Evolutionary conservation across 2,329 filamentous ascomycete species (phyloP).

Genomic region (Cercospora zeina): DNA sequence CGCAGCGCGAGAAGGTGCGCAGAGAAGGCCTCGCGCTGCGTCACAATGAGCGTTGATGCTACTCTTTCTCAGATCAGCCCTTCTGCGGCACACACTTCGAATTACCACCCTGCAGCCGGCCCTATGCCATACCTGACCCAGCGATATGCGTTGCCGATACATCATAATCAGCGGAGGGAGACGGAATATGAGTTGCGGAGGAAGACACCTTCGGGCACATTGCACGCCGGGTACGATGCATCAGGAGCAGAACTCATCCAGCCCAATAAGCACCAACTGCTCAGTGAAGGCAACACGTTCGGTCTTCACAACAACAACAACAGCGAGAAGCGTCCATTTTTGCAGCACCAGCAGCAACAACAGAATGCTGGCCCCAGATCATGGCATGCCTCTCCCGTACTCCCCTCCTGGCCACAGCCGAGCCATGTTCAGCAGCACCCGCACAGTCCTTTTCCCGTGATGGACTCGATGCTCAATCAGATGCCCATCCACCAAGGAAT

Average conservation of each 20-base stretch:
- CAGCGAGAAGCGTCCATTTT: conserved; percentile 35
- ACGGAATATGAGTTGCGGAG: conserved; percentile 74
- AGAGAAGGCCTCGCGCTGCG: conserved; percentile 12
- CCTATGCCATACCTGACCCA: conserved; percentile 37
- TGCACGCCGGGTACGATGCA: conserved; percentile 88
- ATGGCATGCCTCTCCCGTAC: conserved; percentile 20
- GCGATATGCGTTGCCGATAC: conserved; percentile 39
- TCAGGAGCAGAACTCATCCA: conserved; percentile 47
- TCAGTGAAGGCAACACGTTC: conserved; percentile 43
- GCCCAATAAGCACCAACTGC: conserved; percentile 74
- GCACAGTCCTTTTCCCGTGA: conserved; percentile 46
- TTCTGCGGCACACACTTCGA: conserved; percentile 19
- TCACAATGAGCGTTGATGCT: conserved; percentile 37
- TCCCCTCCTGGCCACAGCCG: conserved; percentile 6
- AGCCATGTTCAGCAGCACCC: conserved; percentile 27
- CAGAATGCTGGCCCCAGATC: conserved; percentile 23
- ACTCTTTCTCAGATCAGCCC: conserved; percentile 27
- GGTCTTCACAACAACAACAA: conserved; percentile 39
- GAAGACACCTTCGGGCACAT: conserved; percentile 91
- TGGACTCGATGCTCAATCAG: conserved; percentile 64
- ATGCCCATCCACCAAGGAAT: conserved; percentile 46
- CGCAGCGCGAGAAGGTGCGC: conserved; percentile 23
- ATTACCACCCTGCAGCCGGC: conserved; percentile 17
- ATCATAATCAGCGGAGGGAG: conserved; percentile 27
- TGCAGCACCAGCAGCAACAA: conserved; percentile 37